Conservation (phyloP, 495 filamentous ascomycete genomes). For the Xylaria bambusicola region DNA sequence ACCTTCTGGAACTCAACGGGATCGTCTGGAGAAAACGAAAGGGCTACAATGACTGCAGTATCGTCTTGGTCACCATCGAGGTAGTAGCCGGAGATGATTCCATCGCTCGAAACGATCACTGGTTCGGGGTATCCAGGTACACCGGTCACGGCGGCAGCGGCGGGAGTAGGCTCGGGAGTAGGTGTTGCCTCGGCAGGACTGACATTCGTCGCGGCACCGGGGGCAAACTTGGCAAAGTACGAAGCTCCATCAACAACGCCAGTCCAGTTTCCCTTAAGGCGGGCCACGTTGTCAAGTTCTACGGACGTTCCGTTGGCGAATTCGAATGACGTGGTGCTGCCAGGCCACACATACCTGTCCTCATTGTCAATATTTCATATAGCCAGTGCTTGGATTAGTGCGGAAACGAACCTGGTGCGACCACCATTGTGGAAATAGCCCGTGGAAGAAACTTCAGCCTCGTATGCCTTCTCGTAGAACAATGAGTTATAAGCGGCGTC, state of each 20-base stretch:
- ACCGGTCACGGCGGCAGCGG: constrained; percentile 19
- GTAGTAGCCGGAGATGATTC: constrained; percentile 53
- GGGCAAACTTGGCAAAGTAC: constrained; percentile 41
- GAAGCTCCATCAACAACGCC: constrained; percentile 40
- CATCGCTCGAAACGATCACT: constrained; percentile 43
- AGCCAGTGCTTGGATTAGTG: constrained; percentile 13
- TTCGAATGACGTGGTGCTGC: constrained; percentile 40
- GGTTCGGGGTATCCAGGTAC: constrained; percentile 53
- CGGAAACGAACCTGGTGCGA: constrained; percentile 34
- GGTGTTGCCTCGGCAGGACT: constrained; percentile 15
- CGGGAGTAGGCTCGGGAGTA: constrained; percentile 22
- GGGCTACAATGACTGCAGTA: constrained; percentile 43
- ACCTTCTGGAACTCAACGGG: constrained; percentile 43
- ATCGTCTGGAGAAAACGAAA: constrained; percentile 25
- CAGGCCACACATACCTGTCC: constrained; percentile 41
- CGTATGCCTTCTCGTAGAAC: constrained; percentile 39
- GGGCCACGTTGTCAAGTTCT: constrained; percentile 39
- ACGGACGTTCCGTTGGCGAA: constrained; percentile 45
- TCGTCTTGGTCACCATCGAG: constrained; percentile 47
- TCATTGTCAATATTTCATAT: constrained; percentile 4
- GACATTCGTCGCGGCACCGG: constrained; percentile 21
- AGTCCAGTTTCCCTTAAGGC: constrained; percentile 35
- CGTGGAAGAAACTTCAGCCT: constrained; percentile 24
- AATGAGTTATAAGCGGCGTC: constrained; percentile 54
- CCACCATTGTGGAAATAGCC: constrained; percentile 33